Base-by-base conservation (phyloP, 306 rosid genomes). In the Castanopsis chinensis region DNA sequence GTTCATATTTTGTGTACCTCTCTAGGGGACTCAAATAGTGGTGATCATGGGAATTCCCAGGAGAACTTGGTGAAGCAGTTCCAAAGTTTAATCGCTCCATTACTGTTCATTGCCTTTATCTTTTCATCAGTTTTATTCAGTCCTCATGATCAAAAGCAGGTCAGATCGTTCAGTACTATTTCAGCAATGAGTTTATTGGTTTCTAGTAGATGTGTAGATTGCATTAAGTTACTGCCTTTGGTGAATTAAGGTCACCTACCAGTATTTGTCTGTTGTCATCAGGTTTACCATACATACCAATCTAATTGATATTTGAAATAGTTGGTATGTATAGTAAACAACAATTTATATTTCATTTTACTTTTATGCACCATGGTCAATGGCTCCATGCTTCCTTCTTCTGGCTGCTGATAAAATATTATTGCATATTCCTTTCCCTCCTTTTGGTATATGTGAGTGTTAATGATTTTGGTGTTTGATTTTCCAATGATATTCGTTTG, bases 141-240 rank as follows among this genome's bases (percentile, higher is more conserved):
- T 71, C 73, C 85, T 69, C 32, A 45, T 65, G 87, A 87, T 11
- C 85, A 81, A 76, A 72, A 85, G 71, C 88, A 89, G 87, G 93
- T 89, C 77, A 55, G 52, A 20, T 35, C 8, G 33, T 55, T 33
- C 28, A 12, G 43, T 56, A 18, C 19, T 35, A 25, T 30, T 19
- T 35, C 27, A 27, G 27, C 27, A 55, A 28, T 28, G 17, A 4
- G 6, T 54, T 53, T 28, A 19, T 35, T 72, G 63, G 12, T 53
- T 52, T 72, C 60, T 72, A 27, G 18, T 73, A 27, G 35, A 77
- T 64, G 32, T 64, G 43, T 64, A 30, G 21, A 21, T 64, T n/a
- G 41, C 32, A 20, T 49, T 64, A 64, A 28, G 43, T 64, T 15
- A 6, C 33, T 64, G 76, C 11, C 23, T 14, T 23, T 51, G 23